Evolutionary conservation across 2,329 filamentous ascomycete species (phyloP).

Genomic region (Verticillium isaacii): DNA sequence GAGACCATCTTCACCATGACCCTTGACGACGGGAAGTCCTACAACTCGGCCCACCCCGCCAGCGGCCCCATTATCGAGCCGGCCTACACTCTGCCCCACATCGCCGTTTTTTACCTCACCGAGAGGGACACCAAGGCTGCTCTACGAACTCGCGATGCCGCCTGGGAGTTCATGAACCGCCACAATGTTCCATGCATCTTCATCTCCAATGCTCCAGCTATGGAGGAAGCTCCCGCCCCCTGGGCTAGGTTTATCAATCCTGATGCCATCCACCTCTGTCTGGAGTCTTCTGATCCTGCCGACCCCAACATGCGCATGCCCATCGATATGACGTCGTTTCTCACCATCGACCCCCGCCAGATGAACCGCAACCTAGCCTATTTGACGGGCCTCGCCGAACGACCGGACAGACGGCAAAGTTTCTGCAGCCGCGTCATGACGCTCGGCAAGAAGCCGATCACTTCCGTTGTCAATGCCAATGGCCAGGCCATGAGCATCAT

Average conservation of each 20-base stretch:
- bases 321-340: slow-evolving; percentile 42
- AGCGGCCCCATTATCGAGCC: slow-evolving; percentile 34
- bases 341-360: slow-evolving; percentile 46
- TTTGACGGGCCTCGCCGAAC: slow-evolving; percentile 29
- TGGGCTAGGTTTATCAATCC: slow-evolving; percentile 32
- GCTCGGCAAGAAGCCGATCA: background rate
- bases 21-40: slow-evolving; percentile 32
- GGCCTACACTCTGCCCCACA: slow-evolving; percentile 40
- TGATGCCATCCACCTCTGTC: slow-evolving; percentile 40
- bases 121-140: slow-evolving; percentile 33
- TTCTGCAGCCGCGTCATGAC: background rate
- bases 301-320: slow-evolving; percentile 36
- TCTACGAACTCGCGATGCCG: slow-evolving; percentile 32
- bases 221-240: slow-evolving; percentile 25
- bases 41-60: slow-evolving; percentile 28
- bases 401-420: background rate
- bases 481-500: background rate
- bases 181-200: slow-evolving; percentile 42
- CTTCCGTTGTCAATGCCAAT: background rate
- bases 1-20: slow-evolving; percentile 30
- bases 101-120: slow-evolving; percentile 44
- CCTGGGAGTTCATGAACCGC: slow-evolving; percentile 41
- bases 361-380: slow-evolving; percentile 50
- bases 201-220: slow-evolving; percentile 38
- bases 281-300: slow-evolving; percentile 33